Conservation (phyloP, 2,329 filamentous ascomycete species). For the Monosporascus sp. region DNA sequence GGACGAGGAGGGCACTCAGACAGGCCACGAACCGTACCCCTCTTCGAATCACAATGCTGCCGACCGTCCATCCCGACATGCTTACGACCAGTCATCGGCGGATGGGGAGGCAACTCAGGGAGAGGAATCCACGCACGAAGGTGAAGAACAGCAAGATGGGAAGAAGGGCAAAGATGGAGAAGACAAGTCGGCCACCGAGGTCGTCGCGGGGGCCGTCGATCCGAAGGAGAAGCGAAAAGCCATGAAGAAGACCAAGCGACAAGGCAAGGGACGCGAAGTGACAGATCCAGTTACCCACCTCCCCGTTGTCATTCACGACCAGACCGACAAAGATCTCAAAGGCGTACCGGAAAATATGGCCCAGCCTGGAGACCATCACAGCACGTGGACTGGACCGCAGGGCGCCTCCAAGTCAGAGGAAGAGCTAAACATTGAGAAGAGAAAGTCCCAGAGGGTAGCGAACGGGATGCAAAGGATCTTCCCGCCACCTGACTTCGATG, state of each 20-base stretch:
- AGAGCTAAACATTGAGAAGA: slow-evolving; percentile 31
- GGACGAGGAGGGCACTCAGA: slow-evolving; percentile 23
- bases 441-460: slow-evolving; percentile 30
- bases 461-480: slow-evolving; percentile 39
- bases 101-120: slow-evolving; percentile 7
- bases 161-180: slow-evolving; percentile 10
- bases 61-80: slow-evolving; percentile 6
- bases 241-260: slow-evolving; percentile 38
- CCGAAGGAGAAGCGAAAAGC: slow-evolving; percentile 43
- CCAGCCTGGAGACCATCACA: slow-evolving; percentile 29
- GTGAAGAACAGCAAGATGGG: slow-evolving; percentile 2
- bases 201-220: slow-evolving; percentile 32
- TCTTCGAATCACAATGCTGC: slow-evolving; percentile 28
- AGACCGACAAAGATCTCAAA: slow-evolving; percentile 55
- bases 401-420: slow-evolving; percentile 34
- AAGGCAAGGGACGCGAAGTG: slow-evolving; percentile 52
- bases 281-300: slow-evolving; percentile 70
- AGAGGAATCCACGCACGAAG: slow-evolving; percentile 4
- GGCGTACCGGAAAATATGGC: slow-evolving; percentile 30
- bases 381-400: slow-evolving; percentile 32
- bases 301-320: slow-evolving; percentile 62
- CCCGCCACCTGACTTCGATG: slow-evolving; percentile 42
- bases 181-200: slow-evolving; percentile 28
- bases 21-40: slow-evolving; percentile 30
- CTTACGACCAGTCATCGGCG: slow-evolving; percentile 9